A percentile compares a stretch with the other conserved stretches of the same genome.
Conservation (phyloP, 257 asterid species). For the Solanum paucissectum region DNA sequence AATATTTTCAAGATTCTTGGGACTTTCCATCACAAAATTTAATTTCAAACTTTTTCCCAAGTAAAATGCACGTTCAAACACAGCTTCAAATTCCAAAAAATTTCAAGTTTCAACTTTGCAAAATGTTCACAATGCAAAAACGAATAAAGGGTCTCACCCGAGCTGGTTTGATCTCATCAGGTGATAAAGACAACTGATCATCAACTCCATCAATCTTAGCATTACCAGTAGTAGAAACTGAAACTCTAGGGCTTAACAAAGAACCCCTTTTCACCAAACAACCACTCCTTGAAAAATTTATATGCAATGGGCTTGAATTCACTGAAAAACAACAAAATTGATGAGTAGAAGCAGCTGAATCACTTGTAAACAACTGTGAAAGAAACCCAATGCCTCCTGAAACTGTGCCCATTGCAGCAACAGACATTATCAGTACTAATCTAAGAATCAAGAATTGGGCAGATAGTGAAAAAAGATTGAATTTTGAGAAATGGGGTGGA, state of each 20-base stretch:
- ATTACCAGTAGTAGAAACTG: conserved; percentile 47
- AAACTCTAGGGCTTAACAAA: conserved; percentile 31
- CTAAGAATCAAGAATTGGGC: not conserved
- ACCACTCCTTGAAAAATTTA: conserved; percentile 19
- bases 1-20: not conserved
- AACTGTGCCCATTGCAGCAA: conserved; percentile 30
- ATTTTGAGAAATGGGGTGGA: not conserved
- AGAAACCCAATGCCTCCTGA: conserved; percentile 44
- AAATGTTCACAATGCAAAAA: not conserved
- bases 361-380: conserved; percentile 24
- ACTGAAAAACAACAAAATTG: not conserved
- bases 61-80: not conserved
- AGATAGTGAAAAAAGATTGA: not conserved
- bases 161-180: conserved; percentile 35
- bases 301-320: conserved; percentile 3
- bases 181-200: conserved; percentile 27
- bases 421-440: conserved; percentile 30
- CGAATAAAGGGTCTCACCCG: conserved; percentile 55
- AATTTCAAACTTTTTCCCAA: not conserved
- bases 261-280: conserved; percentile 27
- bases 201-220: conserved; percentile 31
- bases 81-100: not conserved
- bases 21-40: not conserved
- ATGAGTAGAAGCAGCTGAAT: not conserved
- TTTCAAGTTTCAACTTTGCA: not conserved